Percentiles rank a stretch among this genome's conserved stretches.
phyloP scores from a whole-genome alignment of 2,329 filamentous ascomycete species.

The Cladosporium cucumerinum region DNA sequence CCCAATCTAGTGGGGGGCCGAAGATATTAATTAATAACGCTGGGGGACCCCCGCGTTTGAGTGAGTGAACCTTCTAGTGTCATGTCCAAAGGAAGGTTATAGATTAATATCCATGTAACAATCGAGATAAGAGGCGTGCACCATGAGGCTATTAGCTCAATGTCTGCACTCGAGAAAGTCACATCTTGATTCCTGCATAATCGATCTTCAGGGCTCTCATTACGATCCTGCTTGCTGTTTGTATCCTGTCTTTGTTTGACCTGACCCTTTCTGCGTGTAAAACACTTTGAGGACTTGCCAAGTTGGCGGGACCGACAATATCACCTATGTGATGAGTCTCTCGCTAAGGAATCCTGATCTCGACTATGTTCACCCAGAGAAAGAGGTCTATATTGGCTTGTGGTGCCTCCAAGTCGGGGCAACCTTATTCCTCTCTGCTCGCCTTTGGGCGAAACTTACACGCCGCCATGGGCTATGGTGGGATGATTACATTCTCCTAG shows the following conservation, averaged over 20 bases:
- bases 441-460: constrained; percentile 38
- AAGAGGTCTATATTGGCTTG: constrained; percentile 37
- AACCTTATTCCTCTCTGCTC: constrained; percentile 35
- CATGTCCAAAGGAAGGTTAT: background rate
- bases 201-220: background rate
- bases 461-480: constrained; percentile 41
- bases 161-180: background rate
- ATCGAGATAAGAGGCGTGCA: background rate
- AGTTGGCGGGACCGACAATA: background rate
- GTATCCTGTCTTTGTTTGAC: background rate
- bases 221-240: background rate
- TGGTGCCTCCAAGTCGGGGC: constrained; percentile 41
- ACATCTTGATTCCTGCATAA: background rate
- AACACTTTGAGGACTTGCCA: background rate
- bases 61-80: background rate
- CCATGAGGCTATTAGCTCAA: background rate
- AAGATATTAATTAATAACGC: background rate
- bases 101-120: background rate
- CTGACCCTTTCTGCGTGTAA: background rate
- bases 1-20: background rate
- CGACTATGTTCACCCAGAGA: constrained; percentile 36
- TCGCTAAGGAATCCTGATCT: constrained; percentile 18
- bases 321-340: constrained; percentile 20
- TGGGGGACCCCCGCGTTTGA: background rate
- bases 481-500: constrained; percentile 39